These are phyloP conservation scores for Metschnikowia arizonensis DNA, from an alignment of 805 yeast genomes.

Conservation along the genomic window DNA sequence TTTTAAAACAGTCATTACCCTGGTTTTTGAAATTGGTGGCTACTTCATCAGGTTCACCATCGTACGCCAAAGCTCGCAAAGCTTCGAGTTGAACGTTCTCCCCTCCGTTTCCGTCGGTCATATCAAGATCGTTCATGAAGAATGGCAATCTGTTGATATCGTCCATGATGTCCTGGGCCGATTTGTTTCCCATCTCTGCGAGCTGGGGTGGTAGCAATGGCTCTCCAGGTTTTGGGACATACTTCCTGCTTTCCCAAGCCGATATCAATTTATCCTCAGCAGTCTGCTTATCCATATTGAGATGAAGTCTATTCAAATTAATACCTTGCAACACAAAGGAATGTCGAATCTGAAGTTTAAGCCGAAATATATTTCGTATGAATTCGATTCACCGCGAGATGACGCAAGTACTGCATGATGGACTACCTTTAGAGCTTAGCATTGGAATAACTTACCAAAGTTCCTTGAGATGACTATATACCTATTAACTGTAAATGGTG, in stretches of 20 bases:
- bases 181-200: slow-evolving; percentile 55
- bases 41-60: slow-evolving; percentile 91
- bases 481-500: slow-evolving; percentile 4
- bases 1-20: slow-evolving; percentile 83
- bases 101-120: slow-evolving; percentile 71
- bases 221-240: slow-evolving; percentile 50
- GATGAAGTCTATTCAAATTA: not conserved
- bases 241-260: slow-evolving; percentile 41
- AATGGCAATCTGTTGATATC: slow-evolving; percentile 85
- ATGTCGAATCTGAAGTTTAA: not conserved
- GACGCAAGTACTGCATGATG: not conserved
- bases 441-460: not conserved
- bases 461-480: not conserved
- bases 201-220: slow-evolving; percentile 82
- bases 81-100: slow-evolving; percentile 79
- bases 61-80: slow-evolving; percentile 83
- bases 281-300: slow-evolving; percentile 7
- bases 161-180: slow-evolving; percentile 69
- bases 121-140: slow-evolving; percentile 86
- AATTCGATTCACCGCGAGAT: not conserved
- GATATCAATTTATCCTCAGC: slow-evolving; percentile 24
- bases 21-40: slow-evolving; percentile 87
- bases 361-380: not conserved
- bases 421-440: not conserved
- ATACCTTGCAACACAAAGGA: not conserved